Evolutionary conservation across 2,329 filamentous ascomycete species (phyloP), one percentile per base, ranked within the genome.

Genomic region (Diaporthe citri): DNA sequence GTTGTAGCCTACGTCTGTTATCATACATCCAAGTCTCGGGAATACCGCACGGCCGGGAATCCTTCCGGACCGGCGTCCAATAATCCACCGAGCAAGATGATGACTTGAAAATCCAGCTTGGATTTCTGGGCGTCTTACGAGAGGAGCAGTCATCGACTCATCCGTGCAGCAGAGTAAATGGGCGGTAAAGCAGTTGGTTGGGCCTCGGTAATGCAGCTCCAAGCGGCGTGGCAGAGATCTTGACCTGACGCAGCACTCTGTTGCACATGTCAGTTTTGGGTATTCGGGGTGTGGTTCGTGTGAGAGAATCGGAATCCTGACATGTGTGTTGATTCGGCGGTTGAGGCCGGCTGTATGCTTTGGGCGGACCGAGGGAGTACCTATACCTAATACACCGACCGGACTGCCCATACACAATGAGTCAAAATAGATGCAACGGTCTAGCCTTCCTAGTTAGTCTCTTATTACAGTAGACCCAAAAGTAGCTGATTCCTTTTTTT

Each of bases 191-290:
- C 15, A 28, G 48, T 41, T 55, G 48, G 48, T 55, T 48, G 64
- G 48, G 64, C 64, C 64, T 55, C 48, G 64, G 64, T 20, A 55
- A 69, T 69, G 48, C 31, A 31, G 34, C 64, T 39, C 62, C n/a
- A 28, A 22, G 12, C 8, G 34, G 48, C 34, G 10, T 28, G 13
- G 48, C 28, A 55, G 25, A 69, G 48, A 41, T 67, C 46, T 67
- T 55, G 41, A 43, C 28, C 39, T 67, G 64, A 52, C 46, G 46
- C 34, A 51, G n/a, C 43, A 28, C 28, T 36, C 28, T n/a, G 28
- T 39, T n/a, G 62, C 62, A 51, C 43, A 52, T 67, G 43, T 39
- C 43, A 43, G 17, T 39, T 12, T 25, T 7, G 25, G 43, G 20
- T 3, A 39, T 46, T 52, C 46, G 3, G 20, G 17, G 20, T 67